These are phyloP conservation scores for Mortierella sp. DNA, from an alignment of 371 early-diverging fungal genomes.

Conservation along the genomic window DNA sequence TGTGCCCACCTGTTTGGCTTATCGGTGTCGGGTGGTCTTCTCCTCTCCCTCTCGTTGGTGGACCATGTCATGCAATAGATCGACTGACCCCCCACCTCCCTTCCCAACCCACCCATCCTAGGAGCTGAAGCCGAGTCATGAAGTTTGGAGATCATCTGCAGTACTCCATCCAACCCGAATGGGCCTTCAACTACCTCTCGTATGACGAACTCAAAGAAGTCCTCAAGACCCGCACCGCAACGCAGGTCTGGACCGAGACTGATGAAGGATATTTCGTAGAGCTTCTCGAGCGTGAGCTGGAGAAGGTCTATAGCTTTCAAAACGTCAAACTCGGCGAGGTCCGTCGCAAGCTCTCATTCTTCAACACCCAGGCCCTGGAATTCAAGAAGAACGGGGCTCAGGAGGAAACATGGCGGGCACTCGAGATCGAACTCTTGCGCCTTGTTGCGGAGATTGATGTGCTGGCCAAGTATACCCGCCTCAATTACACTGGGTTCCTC, in stretches of 20 bases:
- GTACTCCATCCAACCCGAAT: conserved; percentile 80
- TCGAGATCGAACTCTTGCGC: conserved; percentile 84
- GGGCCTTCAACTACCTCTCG: conserved; percentile 87
- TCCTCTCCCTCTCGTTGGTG: no score
- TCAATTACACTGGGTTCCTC: conserved; percentile 97
- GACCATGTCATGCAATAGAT: no score
- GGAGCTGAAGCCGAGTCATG: conserved; percentile 60
- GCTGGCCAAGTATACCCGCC: conserved; percentile 92
- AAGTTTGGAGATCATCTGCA: conserved; percentile 89
- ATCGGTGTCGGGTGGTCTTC: no score
- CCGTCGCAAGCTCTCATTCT: conserved; percentile 81
- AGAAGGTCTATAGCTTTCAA: conserved; percentile 92
- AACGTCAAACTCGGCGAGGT: conserved; percentile 92
- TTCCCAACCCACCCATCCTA: no score
- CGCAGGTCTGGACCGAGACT: conserved; percentile 66
- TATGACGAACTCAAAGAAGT: conserved; percentile 86
- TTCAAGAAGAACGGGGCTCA: conserved; percentile 70
- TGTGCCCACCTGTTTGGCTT: no score
- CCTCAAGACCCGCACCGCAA: conserved; percentile 68
- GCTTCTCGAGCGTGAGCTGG: conserved; percentile 88
- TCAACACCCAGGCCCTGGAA: conserved; percentile 67
- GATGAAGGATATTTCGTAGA: conserved; percentile 91
- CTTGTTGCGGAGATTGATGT: conserved; percentile 94
- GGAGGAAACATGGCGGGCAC: conserved; percentile 70
- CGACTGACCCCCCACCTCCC: no score